phyloP scores from a whole-genome alignment of 345 rosid species.

The Eucalyptus dawsonii region DNA sequence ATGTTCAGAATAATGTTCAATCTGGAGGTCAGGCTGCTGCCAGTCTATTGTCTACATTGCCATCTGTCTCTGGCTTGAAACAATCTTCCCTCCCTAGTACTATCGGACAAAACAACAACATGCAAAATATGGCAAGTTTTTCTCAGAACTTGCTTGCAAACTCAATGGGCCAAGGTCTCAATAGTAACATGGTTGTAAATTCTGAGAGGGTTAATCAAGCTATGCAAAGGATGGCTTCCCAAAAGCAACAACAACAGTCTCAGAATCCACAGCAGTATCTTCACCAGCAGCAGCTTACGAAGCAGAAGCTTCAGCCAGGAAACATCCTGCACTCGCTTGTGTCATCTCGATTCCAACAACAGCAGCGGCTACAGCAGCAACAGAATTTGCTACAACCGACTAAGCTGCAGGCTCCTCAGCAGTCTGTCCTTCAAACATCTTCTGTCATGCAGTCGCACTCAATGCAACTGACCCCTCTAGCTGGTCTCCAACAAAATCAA shows the following conservation, averaged over 20 bases:
- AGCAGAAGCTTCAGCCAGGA: constrained; percentile 64
- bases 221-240: constrained; percentile 51
- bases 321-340: constrained; percentile 44
- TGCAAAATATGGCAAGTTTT: constrained; percentile 61
- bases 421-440: constrained; percentile 54
- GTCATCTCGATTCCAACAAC: constrained; percentile 60
- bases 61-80: constrained; percentile 40
- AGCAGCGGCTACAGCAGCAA: constrained; percentile 17
- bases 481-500: constrained; percentile 63
- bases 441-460: constrained; percentile 47
- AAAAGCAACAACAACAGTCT: constrained; percentile 61
- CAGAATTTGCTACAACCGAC: constrained; percentile 46
- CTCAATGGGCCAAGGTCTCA: constrained; percentile 48
- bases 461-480: constrained; percentile 37
- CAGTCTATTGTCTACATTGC: constrained; percentile 49
- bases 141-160: constrained; percentile 46
- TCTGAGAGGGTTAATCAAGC: constrained; percentile 60
- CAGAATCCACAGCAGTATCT: constrained; percentile 47
- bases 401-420: constrained; percentile 75
- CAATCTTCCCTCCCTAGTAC: constrained; percentile 33
- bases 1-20: constrained; percentile 47
- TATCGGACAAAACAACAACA: constrained; percentile 49
- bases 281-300: constrained; percentile 49
- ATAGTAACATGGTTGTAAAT: constrained; percentile 40
- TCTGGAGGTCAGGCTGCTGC: constrained; percentile 54